Base-by-base conservation (phyloP, 2,329 filamentous ascomycete genomes). In the Fusarium fujikuroi region DNA sequence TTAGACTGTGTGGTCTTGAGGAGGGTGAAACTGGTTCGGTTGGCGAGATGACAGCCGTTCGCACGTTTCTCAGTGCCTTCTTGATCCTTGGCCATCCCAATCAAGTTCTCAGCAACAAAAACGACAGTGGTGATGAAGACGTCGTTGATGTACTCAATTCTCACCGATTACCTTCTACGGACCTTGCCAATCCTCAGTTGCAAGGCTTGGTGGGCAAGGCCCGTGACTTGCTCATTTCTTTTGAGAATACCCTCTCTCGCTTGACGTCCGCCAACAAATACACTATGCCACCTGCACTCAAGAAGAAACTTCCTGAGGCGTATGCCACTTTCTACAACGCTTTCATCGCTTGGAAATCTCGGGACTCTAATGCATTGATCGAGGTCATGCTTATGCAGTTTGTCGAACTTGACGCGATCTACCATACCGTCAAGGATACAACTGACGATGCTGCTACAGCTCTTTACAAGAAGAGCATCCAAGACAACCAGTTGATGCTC, bases 371-470 rank as follows among this genome's bases (percentile, higher is more conserved):
- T 60, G 91, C 93, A 0, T 85, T 96, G 9, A 90, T 95, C 59
- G 92, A 95, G 76, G 92, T 94, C 62, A 95, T 96, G 93, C 87
- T 95, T n/a, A 88, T 93, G 77, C 93, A 94, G 73, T 95, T 95
- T 80, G 92, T 95, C 23, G 93, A 95, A 79, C 87, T 96, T 5
- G 93, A 96, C 77, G 92, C 92, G 40, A 95, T 95, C 53, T 93
- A 93, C 86, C 92, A 95, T 79, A 93, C 92, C 6, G 92, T 96
- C 79, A 95, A 94, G 80, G 91, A 94, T 76, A 91, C 91, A 59
- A 93, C 90, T 1, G 91, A 93, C 53, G 90, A 92, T 43, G 89
- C 91, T 21, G 93, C 94, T 5, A 89, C 92, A 2, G 90, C 89
- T 23, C 90, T 94, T n/a, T 95, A 95, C 78, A 90, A 91, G 40